Base-by-base conservation (phyloP, 768 basidiomycete species). In the Podaxis sp. region DNA sequence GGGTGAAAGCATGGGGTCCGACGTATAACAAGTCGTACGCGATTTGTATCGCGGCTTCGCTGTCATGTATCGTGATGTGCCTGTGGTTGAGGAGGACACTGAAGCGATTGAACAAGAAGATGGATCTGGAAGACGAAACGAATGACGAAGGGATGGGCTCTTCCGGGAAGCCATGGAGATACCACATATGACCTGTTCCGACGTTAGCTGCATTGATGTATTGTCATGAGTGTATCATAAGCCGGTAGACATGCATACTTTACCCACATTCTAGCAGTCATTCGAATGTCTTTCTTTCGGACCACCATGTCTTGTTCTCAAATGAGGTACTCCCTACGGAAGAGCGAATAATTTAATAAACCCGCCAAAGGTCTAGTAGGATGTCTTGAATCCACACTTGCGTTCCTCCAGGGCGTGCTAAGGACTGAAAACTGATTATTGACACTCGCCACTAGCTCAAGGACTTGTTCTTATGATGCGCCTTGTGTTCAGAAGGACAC, bases 1-100 rank as follows among this genome's bases (percentile, higher is more conserved):
- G 89, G 87, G 89, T 87, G 5, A 74, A 72, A 49, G 65, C 72
- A 4, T 93, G 89, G 89, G 90, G 88, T 3, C 89, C 87, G 11
- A 81, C 82, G 0, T 94, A 94, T 72, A 74, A 74, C 12, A 78
- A 81, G 47, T 90, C 90, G 1, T 95, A 87, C 74, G 83, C 80
- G 24, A 89, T 95, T 62, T 91, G 88, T 75, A 87, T 89, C 49
- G 76, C 82, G 57, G 80, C 82, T 63, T 85, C 77, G 65, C 79
- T 78, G 4, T 58, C 81, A 33, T 75, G 80, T 6, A 82, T 86
- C 37, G 65, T 82, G 27, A 79, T 87, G 75, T 80, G 79, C 63
- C 76, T 79, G 66, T 63, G 72, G n/a, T 84, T 87, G 70, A 76
- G 81, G 55, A 65, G 65, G n/a, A 75, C 85, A 63, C 71, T 87